Evolutionary conservation across 2,329 filamentous ascomycete species (phyloP).

Genomic region (Aspergillus persii): DNA sequence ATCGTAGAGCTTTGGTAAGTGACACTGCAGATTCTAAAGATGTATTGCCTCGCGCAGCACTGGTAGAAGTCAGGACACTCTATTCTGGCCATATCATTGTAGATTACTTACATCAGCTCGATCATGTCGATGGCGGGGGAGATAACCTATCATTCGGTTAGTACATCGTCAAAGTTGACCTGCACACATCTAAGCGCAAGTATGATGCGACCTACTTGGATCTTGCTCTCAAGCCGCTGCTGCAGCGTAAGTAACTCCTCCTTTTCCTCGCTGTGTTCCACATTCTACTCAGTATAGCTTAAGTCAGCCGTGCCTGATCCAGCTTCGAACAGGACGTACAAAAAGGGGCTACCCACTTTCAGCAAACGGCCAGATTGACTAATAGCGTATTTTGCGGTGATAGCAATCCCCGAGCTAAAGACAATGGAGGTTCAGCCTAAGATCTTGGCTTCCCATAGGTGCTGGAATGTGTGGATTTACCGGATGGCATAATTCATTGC

Average conservation of each 20-base stretch:
- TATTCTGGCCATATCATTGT: background rate
- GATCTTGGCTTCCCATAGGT: background rate
- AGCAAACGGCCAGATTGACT: conserved; percentile 75
- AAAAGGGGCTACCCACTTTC: conserved; percentile 47
- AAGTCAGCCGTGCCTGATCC: conserved; percentile 2
- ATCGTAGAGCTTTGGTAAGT: conserved; percentile 77
- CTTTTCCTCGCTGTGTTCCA: conserved; percentile 65
- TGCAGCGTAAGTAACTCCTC: conserved; percentile 73
- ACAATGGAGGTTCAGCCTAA: conserved; percentile 1
- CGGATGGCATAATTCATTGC: conserved; percentile 90
- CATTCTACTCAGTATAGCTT: conserved; percentile 47
- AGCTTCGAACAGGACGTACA: background rate
- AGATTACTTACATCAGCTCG: conserved; percentile 68
- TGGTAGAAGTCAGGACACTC: conserved; percentile 21
- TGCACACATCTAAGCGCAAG: conserved; percentile 2
- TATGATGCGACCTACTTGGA: conserved; percentile 57
- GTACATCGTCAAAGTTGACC: background rate
- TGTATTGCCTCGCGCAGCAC: conserved; percentile 70
- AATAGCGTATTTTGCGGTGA: conserved; percentile 83
- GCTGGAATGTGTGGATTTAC: conserved; percentile 21
- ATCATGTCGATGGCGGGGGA: conserved; percentile 90
- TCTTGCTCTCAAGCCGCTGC: conserved; percentile 76
- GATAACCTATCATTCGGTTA: conserved; percentile 60
- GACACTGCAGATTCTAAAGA: conserved; percentile 80
- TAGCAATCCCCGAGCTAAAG: conserved; percentile 69